These are phyloP conservation scores for Cladosporium sp. DNA, from an alignment of 2,329 filamentous ascomycete genomes.

Conservation along the genomic window DNA sequence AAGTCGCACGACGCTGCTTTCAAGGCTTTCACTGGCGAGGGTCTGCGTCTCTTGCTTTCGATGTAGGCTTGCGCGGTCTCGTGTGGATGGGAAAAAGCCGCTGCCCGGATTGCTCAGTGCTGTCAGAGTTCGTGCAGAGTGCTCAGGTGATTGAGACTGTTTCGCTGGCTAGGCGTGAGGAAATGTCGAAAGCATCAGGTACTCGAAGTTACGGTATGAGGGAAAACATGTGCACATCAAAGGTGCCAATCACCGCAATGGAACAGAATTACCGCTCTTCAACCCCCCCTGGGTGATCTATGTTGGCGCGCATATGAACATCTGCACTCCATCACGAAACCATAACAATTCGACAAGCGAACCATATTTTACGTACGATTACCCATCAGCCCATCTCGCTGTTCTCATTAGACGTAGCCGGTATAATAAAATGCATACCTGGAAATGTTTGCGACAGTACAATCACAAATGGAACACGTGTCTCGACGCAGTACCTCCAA, in stretches of 20 bases:
- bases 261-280: background rate
- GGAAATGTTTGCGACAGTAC: background rate
- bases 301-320: background rate
- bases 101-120: background rate
- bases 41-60: background rate
- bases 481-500: background rate
- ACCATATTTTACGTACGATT: background rate
- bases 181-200: background rate
- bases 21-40: background rate
- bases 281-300: background rate
- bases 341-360: background rate
- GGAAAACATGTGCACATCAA: background rate
- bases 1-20: background rate
- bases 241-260: background rate
- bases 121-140: background rate
- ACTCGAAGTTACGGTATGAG: background rate
- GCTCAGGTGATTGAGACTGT: background rate
- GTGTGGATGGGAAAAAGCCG: background rate
- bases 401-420: background rate
- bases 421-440: background rate
- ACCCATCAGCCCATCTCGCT: background rate
- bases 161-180: background rate
- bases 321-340: background rate
- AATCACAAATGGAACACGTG: background rate
- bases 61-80: background rate